Conservation (phyloP, 805 yeast genomes). For the Sugiyamaella floridensis region DNA sequence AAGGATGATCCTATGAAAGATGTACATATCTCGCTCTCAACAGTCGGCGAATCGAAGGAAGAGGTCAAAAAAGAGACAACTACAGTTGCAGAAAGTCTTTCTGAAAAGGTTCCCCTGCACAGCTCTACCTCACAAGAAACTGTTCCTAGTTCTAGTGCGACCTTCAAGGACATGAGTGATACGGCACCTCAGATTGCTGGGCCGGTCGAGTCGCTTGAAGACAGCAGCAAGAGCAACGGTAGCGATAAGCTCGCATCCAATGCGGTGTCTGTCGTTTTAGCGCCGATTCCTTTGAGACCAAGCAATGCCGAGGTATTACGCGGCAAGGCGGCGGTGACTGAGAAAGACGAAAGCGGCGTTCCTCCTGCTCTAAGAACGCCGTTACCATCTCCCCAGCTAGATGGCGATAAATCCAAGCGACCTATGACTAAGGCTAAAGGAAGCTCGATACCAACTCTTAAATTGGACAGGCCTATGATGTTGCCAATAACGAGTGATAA, state of each 20-base stretch:
- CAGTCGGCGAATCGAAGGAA: background rate
- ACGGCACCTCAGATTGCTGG: no score
- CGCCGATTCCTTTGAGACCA: background rate
- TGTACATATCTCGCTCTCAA: background rate
- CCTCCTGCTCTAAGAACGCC: background rate
- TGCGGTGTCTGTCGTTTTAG: background rate
- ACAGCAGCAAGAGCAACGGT: no score
- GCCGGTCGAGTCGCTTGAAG: no score
- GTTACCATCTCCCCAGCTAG: background rate
- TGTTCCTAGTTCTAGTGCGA: no score
- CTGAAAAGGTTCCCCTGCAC: background rate
- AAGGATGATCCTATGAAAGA: conserved; percentile 3
- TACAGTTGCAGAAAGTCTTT: background rate
- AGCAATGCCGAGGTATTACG: background rate
- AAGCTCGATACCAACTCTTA: conserved; percentile 10
- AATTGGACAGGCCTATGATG: background rate
- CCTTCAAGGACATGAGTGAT: no score
- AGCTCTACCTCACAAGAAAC: background rate
- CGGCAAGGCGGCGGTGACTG: no score
- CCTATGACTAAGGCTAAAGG: conserved; percentile 1
- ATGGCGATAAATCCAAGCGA: background rate
- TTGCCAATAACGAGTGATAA: background rate
- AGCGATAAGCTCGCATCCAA: no score
- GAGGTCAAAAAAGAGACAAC: background rate
- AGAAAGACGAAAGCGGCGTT: no score